phyloP scores from a whole-genome alignment of 495 filamentous ascomycete species.

The Sphaerosporella brunnea region DNA sequence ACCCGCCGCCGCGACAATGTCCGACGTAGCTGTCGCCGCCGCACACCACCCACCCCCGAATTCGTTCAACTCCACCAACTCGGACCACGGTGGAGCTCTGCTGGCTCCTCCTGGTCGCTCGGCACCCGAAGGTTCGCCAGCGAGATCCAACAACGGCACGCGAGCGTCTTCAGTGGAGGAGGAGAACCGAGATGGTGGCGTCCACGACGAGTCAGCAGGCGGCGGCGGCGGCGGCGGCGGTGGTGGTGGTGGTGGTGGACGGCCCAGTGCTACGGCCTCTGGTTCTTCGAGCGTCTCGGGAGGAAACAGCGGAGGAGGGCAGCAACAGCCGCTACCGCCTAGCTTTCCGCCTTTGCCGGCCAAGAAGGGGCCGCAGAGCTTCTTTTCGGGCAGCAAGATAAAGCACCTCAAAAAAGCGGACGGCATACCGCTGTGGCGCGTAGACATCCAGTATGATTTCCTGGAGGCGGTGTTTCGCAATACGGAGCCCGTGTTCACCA shows the following conservation, averaged over 20 bases:
- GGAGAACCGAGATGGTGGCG: too few species aligned
- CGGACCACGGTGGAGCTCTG: background rate
- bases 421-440: constrained; percentile 87
- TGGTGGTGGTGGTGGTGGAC: background rate
- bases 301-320: background rate
- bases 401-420: constrained; percentile 94
- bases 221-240: too few species aligned
- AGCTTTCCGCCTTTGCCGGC: background rate
- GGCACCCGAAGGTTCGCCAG: constrained; percentile 2
- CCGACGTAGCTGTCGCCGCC: background rate
- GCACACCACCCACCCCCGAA: background rate
- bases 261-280: constrained; percentile 3
- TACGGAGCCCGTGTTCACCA: constrained; percentile 68
- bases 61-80: too few species aligned
- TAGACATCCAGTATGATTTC: constrained; percentile 95
- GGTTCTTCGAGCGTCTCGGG: constrained; percentile 4
- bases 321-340: background rate
- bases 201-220: too few species aligned
- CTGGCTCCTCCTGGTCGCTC: background rate
- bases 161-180: constrained; percentile 5
- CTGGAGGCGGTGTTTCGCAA: constrained; percentile 82
- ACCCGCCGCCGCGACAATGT: constrained; percentile 3
- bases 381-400: constrained; percentile 41
- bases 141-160: background rate
- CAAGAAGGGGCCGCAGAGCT: constrained; percentile 8